Evolutionary conservation across 2,329 filamentous ascomycete species (phyloP).

Genomic region (Chaetomium olivaceum): DNA sequence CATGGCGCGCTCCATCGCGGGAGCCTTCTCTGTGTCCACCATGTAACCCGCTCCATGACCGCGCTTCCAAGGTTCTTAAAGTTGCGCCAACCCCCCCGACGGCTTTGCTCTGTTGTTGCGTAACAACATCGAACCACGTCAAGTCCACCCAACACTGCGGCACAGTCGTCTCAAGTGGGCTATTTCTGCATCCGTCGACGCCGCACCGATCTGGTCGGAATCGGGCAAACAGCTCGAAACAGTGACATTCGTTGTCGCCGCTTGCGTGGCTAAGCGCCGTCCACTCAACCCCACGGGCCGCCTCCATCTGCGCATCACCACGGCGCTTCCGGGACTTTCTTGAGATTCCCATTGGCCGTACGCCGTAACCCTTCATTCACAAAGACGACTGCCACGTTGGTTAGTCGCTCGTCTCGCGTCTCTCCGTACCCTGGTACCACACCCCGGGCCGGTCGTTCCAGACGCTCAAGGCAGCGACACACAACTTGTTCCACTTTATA

Average conservation of each 20-base stretch:
- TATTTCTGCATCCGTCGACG: conserved; percentile 1
- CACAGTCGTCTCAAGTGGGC: conserved; percentile 16
- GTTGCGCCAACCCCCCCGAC: background rate
- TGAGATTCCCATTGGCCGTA: conserved; percentile 34
- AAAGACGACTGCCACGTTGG: conserved; percentile 21
- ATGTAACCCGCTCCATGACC: conserved; percentile 7
- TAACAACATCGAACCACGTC: background rate
- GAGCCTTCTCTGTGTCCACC: conserved; percentile 10
- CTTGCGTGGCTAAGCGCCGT: conserved; percentile 38
- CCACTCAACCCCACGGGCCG: conserved; percentile 32
- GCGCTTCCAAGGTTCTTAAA: conserved; percentile 3
- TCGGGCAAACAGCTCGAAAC: conserved; percentile 24
- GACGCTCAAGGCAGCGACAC: conserved; percentile 8
- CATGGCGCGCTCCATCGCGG: conserved; percentile 7
- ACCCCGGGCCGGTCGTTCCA: background rate
- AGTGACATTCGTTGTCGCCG: conserved; percentile 24
- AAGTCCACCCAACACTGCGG: conserved; percentile 13
- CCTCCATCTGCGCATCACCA: conserved; percentile 31
- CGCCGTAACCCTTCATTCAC: conserved; percentile 33
- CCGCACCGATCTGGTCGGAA: background rate
- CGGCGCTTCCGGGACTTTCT: conserved; percentile 37
- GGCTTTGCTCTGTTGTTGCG: background rate
- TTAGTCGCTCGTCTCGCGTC: conserved; percentile 29
- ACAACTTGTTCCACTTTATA: conserved; percentile 23
- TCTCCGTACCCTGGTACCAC: conserved; percentile 28